These are phyloP conservation scores for Senecio squalidus DNA, from an alignment of 140 eudicot species.

Conservation along the genomic window DNA sequence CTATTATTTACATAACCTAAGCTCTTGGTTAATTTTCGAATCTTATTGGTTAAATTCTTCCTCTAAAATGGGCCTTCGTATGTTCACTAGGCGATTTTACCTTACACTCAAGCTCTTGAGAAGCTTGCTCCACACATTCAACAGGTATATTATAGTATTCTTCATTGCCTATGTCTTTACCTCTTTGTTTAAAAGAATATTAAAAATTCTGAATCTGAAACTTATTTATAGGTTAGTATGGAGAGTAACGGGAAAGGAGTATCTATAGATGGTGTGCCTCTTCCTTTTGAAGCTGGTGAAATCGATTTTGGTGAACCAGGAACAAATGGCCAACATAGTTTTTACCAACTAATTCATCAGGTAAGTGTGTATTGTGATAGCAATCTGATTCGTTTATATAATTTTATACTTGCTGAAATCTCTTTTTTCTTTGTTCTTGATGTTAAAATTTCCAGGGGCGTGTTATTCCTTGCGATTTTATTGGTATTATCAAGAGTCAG, in stretches of 20 bases:
- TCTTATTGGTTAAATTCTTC: not conserved
- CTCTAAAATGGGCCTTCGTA: conserved; percentile 1
- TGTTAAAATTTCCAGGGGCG: conserved; percentile 70
- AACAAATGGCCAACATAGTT: conserved; percentile 99
- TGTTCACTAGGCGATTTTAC: conserved; percentile 74
- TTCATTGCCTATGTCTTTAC: not conserved
- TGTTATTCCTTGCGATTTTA: conserved; percentile 95
- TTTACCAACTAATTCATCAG: conserved; percentile 98
- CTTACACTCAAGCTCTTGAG: conserved; percentile 94
- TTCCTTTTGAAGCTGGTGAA: conserved; percentile 94
- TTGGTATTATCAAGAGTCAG: conserved; percentile 91
- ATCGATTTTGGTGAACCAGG: conserved; percentile 99
- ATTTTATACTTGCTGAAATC: not conserved
- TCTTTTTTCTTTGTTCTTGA: not conserved
- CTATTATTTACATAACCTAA: not conserved
- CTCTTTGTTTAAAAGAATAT: not conserved
- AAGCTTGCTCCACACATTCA: conserved; percentile 97
- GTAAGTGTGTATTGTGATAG: conserved; percentile 41
- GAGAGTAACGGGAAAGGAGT: conserved; percentile 99
- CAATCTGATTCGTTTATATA: not conserved
- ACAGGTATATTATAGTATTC: conserved; percentile 51
- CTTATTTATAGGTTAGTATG: conserved; percentile 82
- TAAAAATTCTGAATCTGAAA: conserved; percentile 1
- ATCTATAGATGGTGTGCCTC: conserved; percentile 87
- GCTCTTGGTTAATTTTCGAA: not conserved